Base-by-base conservation (phyloP, 2,329 filamentous ascomycete genomes). In the Leptographium procerum region DNA sequence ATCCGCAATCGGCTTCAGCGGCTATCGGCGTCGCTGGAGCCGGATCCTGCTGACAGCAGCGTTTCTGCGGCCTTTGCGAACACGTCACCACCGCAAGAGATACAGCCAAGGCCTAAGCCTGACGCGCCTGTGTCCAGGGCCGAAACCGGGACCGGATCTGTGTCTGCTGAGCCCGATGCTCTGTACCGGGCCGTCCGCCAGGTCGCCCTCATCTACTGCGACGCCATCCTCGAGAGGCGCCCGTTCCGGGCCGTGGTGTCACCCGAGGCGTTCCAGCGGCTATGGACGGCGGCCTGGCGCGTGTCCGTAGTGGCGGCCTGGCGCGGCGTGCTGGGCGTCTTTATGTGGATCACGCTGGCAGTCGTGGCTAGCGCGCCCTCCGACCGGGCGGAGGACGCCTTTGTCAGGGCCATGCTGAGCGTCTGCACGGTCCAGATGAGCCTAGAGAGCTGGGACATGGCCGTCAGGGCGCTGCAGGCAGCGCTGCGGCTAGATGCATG, bases 201-300 rank as follows among this genome's bases (percentile, higher is more conserved):
- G 52, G 71, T 75, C 1, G 76, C 78, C 0, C 66, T 77, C 7
- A 66, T 81, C 28, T 81, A 80, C 67, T 73, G 72, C 58, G 69
- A 70, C 3, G 75, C 78, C 2, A 75, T 81, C 48, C 65, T 72
- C 33, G 60, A 65, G 11, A 73, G 75, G 3, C 67, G 64, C 3
- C 74, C 77, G 0, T 75, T 79, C 16, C 72, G 72, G 56, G 59
- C 64, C 7, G 66, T 74, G 0, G 75, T 77, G 57, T 68, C 67
- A 3, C 60, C 69, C 4, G 61, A 64, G 10, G 74, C 78, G 50
- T 74, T 78, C 59, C 58, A 69, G 11, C 64, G 65, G 50, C 70
- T 81, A 6, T 82, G 78, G 78, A 68, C 68, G 16, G 71, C 71
- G 3, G 69, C 74, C 13, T 80, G 78, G 77, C 69, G 72, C 22